Evolutionary conservation across 495 filamentous ascomycete genomes (phyloP).

Genomic region (Penicillium coffeae): DNA sequence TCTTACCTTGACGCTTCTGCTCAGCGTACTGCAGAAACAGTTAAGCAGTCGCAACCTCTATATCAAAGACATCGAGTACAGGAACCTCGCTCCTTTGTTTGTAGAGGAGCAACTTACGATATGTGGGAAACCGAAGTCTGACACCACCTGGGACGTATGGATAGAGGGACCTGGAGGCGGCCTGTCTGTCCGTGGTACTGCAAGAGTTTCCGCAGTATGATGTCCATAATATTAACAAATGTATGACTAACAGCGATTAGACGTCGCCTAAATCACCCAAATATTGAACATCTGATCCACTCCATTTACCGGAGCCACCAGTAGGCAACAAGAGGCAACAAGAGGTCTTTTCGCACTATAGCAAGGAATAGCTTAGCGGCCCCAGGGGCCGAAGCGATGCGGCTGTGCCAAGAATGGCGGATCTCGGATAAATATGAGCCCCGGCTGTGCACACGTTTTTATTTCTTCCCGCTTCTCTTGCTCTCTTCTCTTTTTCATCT

Average conservation of each 20-base stretch:
- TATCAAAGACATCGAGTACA: slow-evolving; percentile 63
- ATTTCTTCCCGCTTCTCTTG: slow-evolving; percentile 14
- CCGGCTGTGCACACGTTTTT: slow-evolving; percentile 23
- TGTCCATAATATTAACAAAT: no score
- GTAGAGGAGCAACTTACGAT: slow-evolving; percentile 60
- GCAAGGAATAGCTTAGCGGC: no score
- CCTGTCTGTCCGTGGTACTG: slow-evolving; percentile 58
- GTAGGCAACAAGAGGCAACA: no score
- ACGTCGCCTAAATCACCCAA: no score
- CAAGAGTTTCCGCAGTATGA: slow-evolving; percentile 13
- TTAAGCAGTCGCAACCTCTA: slow-evolving; percentile 25
- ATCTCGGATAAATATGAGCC: not conserved
- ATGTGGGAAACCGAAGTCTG: slow-evolving; percentile 46
- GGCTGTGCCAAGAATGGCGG: not conserved
- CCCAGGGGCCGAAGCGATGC: no score
- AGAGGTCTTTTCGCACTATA: no score
- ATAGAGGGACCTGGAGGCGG: slow-evolving; percentile 57
- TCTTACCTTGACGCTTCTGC: slow-evolving; percentile 69
- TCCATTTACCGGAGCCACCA: no score
- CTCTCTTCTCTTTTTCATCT: slow-evolving; percentile 8
- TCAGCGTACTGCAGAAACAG: slow-evolving; percentile 56
- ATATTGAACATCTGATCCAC: not conserved
- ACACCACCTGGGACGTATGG: slow-evolving; percentile 57
- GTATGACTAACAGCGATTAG: no score
- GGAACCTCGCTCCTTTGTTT: slow-evolving; percentile 79